Base-by-base conservation (phyloP, 2,329 filamentous ascomycete genomes). In the Ophiostoma sp. region DNA sequence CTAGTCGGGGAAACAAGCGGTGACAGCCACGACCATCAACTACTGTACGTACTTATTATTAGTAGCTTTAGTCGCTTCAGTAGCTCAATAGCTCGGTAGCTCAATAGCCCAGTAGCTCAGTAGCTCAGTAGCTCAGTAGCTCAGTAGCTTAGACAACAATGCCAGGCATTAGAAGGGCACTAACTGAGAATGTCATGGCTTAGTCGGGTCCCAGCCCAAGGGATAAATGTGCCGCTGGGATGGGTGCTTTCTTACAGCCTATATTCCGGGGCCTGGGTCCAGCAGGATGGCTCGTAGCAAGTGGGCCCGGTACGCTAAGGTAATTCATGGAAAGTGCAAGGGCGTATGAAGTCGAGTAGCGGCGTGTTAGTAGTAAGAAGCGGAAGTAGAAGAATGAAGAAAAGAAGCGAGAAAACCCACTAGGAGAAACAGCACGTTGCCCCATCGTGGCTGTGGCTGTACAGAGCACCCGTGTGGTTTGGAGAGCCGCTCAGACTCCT, bases 1-100 rank as follows among this genome's bases (percentile, higher is more conserved):
- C 64, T 67, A 23, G 60, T 62, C 35, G 68, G 67, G 68, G 68
- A 69, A 73, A 73, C 71, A 72, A 72, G 72, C 72, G 72, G 72
- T 73, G 72, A 73, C 72, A 69, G 52, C 41, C 39, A 69, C 67
- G 39, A 20, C 33, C 35, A 67, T 39, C 68, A 33, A 20, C 60
- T 23, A 57, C 52, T n/a, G 17, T 48, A 48, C 17, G 20, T 48
- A 17, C 27, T 31, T 48, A n/a, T 15, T 64, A 64, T 36, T 62
- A 62, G n/a, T 33, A 41, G 39, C 39, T 11, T 39, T 23, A 13
- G 57, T 62, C 20, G 48, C 27, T 41, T 60, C n/a, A 23, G 52
- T 31, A 57, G 44, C 57, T 33, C 57, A 20, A n/a, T 57, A 31
- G 41, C n/a, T 54, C 13, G 2, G 44, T 52, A 52, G 36, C 52